Evolutionary conservation across 139 green algal species (phyloP).

Genomic region (Pleodorina starrii): DNA sequence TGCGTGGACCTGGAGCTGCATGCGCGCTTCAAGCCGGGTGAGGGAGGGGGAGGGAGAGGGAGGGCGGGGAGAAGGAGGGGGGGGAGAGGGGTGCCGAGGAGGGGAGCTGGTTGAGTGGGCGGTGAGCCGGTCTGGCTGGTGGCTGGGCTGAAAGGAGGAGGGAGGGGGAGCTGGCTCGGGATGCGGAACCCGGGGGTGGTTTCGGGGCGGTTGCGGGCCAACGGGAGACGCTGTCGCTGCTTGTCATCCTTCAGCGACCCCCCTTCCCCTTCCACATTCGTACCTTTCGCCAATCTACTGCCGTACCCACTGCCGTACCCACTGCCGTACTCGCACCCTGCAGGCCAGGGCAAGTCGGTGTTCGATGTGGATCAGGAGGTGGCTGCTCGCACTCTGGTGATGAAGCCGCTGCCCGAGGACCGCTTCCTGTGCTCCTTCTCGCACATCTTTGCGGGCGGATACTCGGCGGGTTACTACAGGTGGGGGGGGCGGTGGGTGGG

Average conservation of each 20-base stretch:
- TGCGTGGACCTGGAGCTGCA: constrained; percentile 94
- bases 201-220: no score
- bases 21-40: constrained; percentile 77
- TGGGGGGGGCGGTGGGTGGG: background rate
- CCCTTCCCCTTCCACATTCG: no score
- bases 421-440: constrained; percentile 96
- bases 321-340: background rate
- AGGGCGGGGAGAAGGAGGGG: no score
- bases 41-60: no score
- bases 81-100: no score
- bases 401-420: constrained; percentile 84
- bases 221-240: no score
- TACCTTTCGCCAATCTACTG: no score
- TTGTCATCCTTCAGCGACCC: no score
- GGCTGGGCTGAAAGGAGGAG: background rate
- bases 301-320: no score
- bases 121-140: background rate
- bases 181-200: no score
- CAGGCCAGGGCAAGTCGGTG: constrained; percentile 69
- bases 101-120: background rate
- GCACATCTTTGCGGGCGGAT: constrained; percentile 98
- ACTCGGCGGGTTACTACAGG: constrained; percentile 88
- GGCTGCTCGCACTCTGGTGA: constrained; percentile 71
- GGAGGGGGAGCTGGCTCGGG: no score
- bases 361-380: constrained; percentile 86